Base-by-base conservation (phyloP, 192 early-diverging fungal genomes). In the Neocallimastix lanati region DNA sequence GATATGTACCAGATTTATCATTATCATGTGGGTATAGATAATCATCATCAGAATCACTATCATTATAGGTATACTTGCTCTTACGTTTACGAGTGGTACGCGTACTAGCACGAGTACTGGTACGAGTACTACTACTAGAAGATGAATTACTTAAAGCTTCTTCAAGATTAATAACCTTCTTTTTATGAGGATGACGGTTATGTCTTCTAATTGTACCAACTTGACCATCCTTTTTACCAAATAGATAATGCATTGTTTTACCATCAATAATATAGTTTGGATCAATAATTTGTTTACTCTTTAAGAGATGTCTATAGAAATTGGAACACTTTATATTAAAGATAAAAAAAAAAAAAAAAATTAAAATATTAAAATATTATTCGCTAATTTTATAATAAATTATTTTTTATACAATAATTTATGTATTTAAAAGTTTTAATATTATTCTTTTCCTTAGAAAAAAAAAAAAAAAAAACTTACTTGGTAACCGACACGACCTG, bases 401-500 rank as follows among this genome's bases (percentile, higher is more conserved):
- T n/a, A n/a, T n/a, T n/a, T n/a, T n/a, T n/a, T n/a, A n/a, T n/a
- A n/a, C n/a, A n/a, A n/a, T n/a, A n/a, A n/a, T n/a, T n/a, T n/a
- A n/a, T n/a, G n/a, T n/a, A n/a, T n/a, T n/a, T n/a, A n/a, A n/a
- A n/a, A n/a, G n/a, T n/a, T n/a, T n/a, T n/a, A n/a, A n/a, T n/a
- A n/a, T n/a, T n/a, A n/a, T n/a, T n/a, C n/a, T n/a, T n/a, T n/a
- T n/a, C n/a, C n/a, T n/a, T n/a, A n/a, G n/a, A n/a, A n/a, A n/a
- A n/a, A n/a, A n/a, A n/a, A n/a, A n/a, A n/a, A n/a, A n/a, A n/a
- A n/a, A n/a, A n/a, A n/a, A 79, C 40, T n/a, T 85, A 92, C 92
- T 88, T 97, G 96, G 83, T 98, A 98, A 15, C 96, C 96, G 35
- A 98, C 96, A 76, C 96, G 90, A 29, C 96, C 96, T 16, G 96